Evolutionary conservation across 2,329 filamentous ascomycete genomes (phyloP).

Genomic region (Sporothrix euskadiensis): DNA sequence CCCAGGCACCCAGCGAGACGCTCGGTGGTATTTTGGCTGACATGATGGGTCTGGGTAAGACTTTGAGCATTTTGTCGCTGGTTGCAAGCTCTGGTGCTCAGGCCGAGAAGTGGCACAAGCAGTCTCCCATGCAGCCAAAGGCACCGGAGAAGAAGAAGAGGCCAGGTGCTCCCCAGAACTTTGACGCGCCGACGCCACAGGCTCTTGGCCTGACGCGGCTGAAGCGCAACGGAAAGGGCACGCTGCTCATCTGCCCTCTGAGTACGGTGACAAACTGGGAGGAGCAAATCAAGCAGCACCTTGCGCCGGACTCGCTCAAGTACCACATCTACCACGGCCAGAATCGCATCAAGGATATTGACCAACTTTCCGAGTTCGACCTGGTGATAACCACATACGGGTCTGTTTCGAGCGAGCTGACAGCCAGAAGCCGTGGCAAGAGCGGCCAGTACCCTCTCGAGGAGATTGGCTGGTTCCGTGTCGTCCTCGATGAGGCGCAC

Average conservation of each 20-base stretch:
- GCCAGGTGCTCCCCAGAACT: slow-evolving; percentile 36
- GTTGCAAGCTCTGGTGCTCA: slow-evolving; percentile 65
- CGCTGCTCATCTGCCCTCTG: slow-evolving; percentile 82
- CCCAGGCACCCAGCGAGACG: slow-evolving; percentile 63
- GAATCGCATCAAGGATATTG: slow-evolving; percentile 68
- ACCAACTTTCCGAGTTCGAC: slow-evolving; percentile 71
- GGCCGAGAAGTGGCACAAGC: slow-evolving; percentile 61
- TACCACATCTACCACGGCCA: slow-evolving; percentile 87
- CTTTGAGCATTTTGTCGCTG: slow-evolving; percentile 79
- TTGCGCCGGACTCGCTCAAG: slow-evolving; percentile 62
- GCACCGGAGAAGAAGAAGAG: slow-evolving; percentile 45
- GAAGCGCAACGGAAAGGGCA: slow-evolving; percentile 71
- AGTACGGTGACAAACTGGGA: slow-evolving; percentile 95
- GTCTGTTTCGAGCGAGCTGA: slow-evolving; percentile 78
- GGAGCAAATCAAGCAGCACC: slow-evolving; percentile 82
- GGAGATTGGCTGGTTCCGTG: slow-evolving; percentile 86
- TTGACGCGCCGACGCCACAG: slow-evolving; percentile 46
- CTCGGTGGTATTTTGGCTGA: slow-evolving; percentile 76
- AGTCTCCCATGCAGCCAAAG: slow-evolving; percentile 53
- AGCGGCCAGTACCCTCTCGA: slow-evolving; percentile 65
- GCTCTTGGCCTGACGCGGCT: slow-evolving; percentile 53
- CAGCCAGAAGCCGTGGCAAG: slow-evolving; percentile 61
- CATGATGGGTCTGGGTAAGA: slow-evolving; percentile 89
- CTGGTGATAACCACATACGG: slow-evolving; percentile 92
- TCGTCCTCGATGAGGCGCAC: slow-evolving; percentile 93